Percentiles rank a stretch among this genome's conserved stretches.
phyloP scores from a whole-genome alignment of 1,284 basidiomycete species.

The Fomitopsis palustris region DNA sequence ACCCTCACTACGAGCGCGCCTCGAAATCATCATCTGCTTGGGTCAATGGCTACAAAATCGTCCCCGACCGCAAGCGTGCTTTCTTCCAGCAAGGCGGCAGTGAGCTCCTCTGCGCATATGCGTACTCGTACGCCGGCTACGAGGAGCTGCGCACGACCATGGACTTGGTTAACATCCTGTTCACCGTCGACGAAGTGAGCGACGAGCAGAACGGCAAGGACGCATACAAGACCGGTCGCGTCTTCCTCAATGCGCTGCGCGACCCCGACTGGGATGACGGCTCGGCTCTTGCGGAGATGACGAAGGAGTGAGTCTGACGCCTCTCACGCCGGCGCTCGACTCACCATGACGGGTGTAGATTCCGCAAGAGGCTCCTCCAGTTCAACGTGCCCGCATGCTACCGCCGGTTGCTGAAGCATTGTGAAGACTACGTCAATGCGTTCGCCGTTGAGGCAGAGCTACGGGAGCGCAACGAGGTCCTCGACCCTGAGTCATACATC shows the following conservation, averaged over 20 bases:
- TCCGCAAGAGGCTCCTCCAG: slow-evolving; percentile 45
- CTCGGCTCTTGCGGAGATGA: slow-evolving; percentile 41
- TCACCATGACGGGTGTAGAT: slow-evolving; percentile 34
- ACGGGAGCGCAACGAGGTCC: slow-evolving; percentile 50
- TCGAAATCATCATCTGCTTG: slow-evolving; percentile 56
- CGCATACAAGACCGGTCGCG: slow-evolving; percentile 49
- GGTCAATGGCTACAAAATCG: slow-evolving; percentile 57
- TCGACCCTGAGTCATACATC: slow-evolving; percentile 49
- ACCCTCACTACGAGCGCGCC: slow-evolving; percentile 53
- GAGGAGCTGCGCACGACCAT: slow-evolving; percentile 59
- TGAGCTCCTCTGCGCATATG: slow-evolving; percentile 60
- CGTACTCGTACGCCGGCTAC: slow-evolving; percentile 55
- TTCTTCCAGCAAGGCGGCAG: slow-evolving; percentile 59
- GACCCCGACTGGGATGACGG: slow-evolving; percentile 37
- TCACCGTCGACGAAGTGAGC: slow-evolving; percentile 68
- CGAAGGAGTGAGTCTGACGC: slow-evolving; percentile 47
- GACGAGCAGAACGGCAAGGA: slow-evolving; percentile 60
- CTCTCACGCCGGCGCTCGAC: not conserved
- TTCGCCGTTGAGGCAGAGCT: slow-evolving; percentile 59
- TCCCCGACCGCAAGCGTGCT: slow-evolving; percentile 56
- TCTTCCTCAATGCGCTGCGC: slow-evolving; percentile 51
- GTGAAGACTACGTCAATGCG: slow-evolving; percentile 52
- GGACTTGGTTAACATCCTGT: slow-evolving; percentile 66
- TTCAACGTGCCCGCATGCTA: slow-evolving; percentile 40
- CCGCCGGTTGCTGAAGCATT: slow-evolving; percentile 50